Conservation (phyloP, 495 filamentous ascomycete genomes). For the Aspergillus taichungensis region DNA sequence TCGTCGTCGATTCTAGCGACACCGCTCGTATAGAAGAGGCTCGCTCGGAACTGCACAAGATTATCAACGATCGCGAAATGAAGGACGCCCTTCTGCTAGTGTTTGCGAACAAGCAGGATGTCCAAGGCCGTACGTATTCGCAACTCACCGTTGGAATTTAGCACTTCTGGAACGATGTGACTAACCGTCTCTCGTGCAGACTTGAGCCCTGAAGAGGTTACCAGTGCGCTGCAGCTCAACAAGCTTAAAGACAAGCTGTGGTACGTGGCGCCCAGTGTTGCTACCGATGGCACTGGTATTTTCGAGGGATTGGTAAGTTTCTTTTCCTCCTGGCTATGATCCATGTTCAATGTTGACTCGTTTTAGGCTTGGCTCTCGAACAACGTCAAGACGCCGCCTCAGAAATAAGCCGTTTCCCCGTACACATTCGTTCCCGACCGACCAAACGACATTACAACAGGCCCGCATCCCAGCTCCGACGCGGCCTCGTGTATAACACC, state of each 20-base stretch:
- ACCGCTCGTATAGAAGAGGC: conserved; percentile 83
- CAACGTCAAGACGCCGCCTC: conserved; percentile 73
- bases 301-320: conserved; percentile 78
- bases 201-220: conserved; percentile 79
- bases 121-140: conserved; percentile 60
- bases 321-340: background rate
- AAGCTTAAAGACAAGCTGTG: conserved; percentile 87
- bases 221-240: conserved; percentile 71
- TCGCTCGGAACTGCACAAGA: conserved; percentile 79
- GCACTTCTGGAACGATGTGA: background rate
- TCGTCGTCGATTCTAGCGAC: conserved; percentile 92
- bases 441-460: background rate
- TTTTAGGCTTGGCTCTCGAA: conserved; percentile 78
- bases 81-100: conserved; percentile 89
- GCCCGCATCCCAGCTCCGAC: conserved; percentile 16
- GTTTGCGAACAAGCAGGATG: conserved; percentile 98
- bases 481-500: conserved; percentile 35
- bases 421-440: background rate
- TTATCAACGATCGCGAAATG: conserved; percentile 98
- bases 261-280: conserved; percentile 94
- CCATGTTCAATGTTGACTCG: conserved; percentile 11
- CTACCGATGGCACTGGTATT: conserved; percentile 86
- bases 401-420: conserved; percentile 27
- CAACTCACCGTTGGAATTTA: background rate
- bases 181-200: conserved; percentile 42